Evolutionary conservation across 108 stramenopile species (phyloP), one percentile per base, ranked within the genome.

Genomic region (Pseudonitzschia multistriata): DNA sequence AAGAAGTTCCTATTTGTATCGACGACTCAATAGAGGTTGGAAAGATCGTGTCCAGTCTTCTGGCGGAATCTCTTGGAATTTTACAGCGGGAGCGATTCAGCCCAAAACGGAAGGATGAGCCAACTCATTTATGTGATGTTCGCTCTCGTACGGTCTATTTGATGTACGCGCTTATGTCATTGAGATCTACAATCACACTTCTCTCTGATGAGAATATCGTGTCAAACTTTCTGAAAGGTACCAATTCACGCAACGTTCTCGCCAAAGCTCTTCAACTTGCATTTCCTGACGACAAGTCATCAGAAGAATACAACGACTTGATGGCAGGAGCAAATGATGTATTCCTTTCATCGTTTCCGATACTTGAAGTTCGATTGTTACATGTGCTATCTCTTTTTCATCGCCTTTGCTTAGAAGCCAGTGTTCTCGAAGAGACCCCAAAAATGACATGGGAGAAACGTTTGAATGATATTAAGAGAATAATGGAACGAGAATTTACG

Each of bases 1-100:
- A 88, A 67, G 87, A 89, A 72, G 74, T 87, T 27, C 81, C 83
- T 47, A 67, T 92, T 19, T 62, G 64, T 62, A 15, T 89, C 10
- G 76, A 80, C 52, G 82, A 72, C 22, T 59, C 71, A 19, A 37
- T 66, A 3, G 3, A n/a, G 4, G 45, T 47, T 3, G 59, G 22
- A 47, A 59, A 62, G 6, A 28, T 68, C 17, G 25, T 62, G 11
- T 5, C 24, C 15, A 15, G 5, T 15, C 49, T 68, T 28, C 27
- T 74, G 1, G 2, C 10, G 34, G 67, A 67, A 17, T 66, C 67
- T 49, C 36, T 74, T 1, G 31, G 27, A 3, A 50, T 42, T 19
- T n/a, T 71, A 3, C 22, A 49, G 30, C 28, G 15, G 33, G 34
- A 6, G 28, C 36, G 37, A 29, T 35, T 4, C 39, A 15, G 21